phyloP scores from a whole-genome alignment of 2,329 filamentous ascomycete species.

The Apiospora malaysiana region DNA sequence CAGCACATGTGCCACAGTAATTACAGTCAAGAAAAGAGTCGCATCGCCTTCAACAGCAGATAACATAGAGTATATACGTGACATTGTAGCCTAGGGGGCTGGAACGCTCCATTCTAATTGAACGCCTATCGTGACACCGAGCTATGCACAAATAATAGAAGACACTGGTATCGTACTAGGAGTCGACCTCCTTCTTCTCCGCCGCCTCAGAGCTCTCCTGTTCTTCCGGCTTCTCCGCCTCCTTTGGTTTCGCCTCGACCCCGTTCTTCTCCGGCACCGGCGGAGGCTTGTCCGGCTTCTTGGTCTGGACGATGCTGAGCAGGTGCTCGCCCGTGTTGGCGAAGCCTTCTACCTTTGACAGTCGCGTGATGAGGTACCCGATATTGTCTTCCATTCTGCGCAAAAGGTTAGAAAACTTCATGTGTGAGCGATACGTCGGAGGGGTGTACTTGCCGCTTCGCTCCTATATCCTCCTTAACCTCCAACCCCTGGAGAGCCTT shows the following conservation, averaged over 20 bases:
- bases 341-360: slow-evolving; percentile 81
- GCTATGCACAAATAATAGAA: slow-evolving; percentile 17
- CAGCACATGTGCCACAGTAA: background rate
- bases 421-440: background rate
- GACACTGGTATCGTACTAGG: background rate
- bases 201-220: background rate
- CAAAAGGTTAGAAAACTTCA: slow-evolving; percentile 22
- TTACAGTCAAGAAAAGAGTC: background rate
- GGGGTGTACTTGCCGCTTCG: slow-evolving; percentile 66
- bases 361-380: slow-evolving; percentile 71
- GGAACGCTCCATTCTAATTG: slow-evolving; percentile 11
- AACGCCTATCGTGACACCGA: slow-evolving; percentile 19
- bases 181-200: background rate
- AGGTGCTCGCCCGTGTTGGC: slow-evolving; percentile 75
- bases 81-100: background rate
- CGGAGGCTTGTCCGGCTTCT: slow-evolving; percentile 44
- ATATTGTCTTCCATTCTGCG: slow-evolving; percentile 77
- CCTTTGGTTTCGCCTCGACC: slow-evolving; percentile 22
- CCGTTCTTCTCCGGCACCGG: slow-evolving; percentile 25
- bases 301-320: slow-evolving; percentile 66
- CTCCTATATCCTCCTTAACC: slow-evolving; percentile 70
- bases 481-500: slow-evolving; percentile 70
- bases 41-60: background rate
- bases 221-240: background rate
- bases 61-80: background rate